Base-by-base conservation (phyloP, 306 rosid species). In the Cucurbita pepo region DNA sequence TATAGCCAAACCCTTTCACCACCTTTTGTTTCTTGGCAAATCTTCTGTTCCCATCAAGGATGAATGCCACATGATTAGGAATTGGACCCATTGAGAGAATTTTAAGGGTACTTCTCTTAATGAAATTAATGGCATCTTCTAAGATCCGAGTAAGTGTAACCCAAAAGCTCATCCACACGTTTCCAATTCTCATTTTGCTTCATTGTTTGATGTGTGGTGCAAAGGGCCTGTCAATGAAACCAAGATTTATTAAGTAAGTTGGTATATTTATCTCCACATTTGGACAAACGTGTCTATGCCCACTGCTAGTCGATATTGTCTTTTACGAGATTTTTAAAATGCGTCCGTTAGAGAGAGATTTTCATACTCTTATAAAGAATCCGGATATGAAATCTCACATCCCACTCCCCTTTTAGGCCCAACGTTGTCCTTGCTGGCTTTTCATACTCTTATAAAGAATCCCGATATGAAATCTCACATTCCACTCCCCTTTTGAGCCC, bases 21-120 rank as follows among this genome's bases (percentile, higher is more conserved):
- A 83, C 22, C 81, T 77, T 81, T 47, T 72, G 77, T 70, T 78
- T 86, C 81, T 79, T 90, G 11, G 94, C 94, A 71, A 69, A 87
- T 83, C 98, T 87, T 72, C 92, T 78, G 82, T 93, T 93, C 15
- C 97, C 98, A 81, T 93, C 97, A 92, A 93, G 89, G 78, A 93
- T 87, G 85, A 93, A 90, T 70, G 97, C 83, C 64, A 93, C 77
- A 84, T 93, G 96, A 59, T 78, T 63, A 41, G 96, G 97, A 77
- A 88, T 74, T 9, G 90, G 87, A 62, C 98, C 97, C 4, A 74
- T 84, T 6, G 89, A 84, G 13, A 93, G 59, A 50, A 86, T 69
- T 22, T 57, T 63, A 74, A 86, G 86, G 19, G 88, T 12, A 72
- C 87, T 86, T 82, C 77, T 90, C 77, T 90, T 88, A 38, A 85